Evolutionary conservation across 805 yeast genomes (phyloP).

Genomic region (Phaffomyces antillensis): DNA sequence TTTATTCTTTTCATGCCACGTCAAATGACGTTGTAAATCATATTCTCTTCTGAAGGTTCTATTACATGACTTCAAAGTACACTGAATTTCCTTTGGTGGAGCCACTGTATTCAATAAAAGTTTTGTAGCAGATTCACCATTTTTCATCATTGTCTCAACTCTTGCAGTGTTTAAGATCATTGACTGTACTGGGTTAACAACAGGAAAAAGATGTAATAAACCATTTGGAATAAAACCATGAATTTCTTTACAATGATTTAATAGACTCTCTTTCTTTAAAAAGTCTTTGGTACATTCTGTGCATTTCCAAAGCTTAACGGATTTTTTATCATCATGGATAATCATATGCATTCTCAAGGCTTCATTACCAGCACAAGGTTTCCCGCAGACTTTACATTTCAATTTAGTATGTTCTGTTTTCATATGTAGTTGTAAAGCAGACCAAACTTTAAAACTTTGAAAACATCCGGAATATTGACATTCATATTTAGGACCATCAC

Average conservation of each 20-base stretch:
- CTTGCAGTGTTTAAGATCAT: constrained; percentile 12
- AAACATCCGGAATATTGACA: constrained; percentile 61
- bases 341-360: constrained; percentile 71
- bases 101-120: constrained; percentile 26
- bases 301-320: constrained; percentile 53
- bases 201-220: not conserved
- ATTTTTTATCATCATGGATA: constrained; percentile 48
- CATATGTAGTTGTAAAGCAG: constrained; percentile 63
- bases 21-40: constrained; percentile 43
- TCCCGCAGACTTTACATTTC: constrained; percentile 57
- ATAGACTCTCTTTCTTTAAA: constrained; percentile 48
- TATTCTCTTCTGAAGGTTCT: constrained; percentile 44
- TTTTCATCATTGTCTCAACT: constrained; percentile 20
- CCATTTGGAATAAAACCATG: constrained; percentile 27
- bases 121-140: constrained; percentile 23
- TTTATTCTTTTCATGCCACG: constrained; percentile 40
- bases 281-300: constrained; percentile 43
- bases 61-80: constrained; percentile 45
- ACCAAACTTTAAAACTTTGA: constrained; percentile 59
- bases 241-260: constrained; percentile 46
- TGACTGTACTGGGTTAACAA: not conserved
- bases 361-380: constrained; percentile 62
- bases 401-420: constrained; percentile 68
- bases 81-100: constrained; percentile 29
- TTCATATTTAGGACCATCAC: constrained; percentile 44